phyloP scores from a whole-genome alignment of 106 monocot species.

The Acanthochlamys bracteata region DNA sequence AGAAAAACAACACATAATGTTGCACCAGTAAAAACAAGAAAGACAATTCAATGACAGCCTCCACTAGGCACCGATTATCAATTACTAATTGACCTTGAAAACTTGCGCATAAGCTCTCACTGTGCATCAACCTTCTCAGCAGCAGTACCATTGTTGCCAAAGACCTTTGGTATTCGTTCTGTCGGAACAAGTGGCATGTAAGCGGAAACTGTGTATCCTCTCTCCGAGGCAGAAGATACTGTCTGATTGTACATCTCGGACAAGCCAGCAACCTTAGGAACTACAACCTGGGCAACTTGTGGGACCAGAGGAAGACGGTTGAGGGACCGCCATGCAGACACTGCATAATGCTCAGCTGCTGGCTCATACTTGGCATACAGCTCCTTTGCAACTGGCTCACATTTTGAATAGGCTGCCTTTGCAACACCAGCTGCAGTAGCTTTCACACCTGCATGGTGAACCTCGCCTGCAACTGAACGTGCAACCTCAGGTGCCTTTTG shows the following conservation, averaged over 20 bases:
- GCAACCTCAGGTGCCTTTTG: slow-evolving; percentile 39
- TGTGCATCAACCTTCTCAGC: slow-evolving; percentile 1
- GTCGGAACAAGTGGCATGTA: slow-evolving; percentile 70
- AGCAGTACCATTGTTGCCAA: slow-evolving; percentile 1
- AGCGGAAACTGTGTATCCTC: slow-evolving; percentile 46
- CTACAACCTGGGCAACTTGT: slow-evolving; percentile 43
- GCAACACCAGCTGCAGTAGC: slow-evolving; percentile 39
- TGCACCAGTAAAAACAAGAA: too few relatives aligned
- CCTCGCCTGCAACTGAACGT: slow-evolving; percentile 35
- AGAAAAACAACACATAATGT: too few relatives aligned
- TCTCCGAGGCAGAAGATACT: slow-evolving; percentile 41
- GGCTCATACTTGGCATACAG: slow-evolving; percentile 61
- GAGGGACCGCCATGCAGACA: slow-evolving; percentile 59
- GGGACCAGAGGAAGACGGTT: slow-evolving; percentile 75
- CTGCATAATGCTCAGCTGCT: slow-evolving; percentile 56
- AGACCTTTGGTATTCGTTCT: slow-evolving; percentile 59
- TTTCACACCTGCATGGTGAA: slow-evolving; percentile 45
- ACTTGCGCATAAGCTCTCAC: not conserved
- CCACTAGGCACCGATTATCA: too few relatives aligned
- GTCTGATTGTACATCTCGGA: slow-evolving; percentile 63
- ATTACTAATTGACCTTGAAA: too few relatives aligned
- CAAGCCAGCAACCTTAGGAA: slow-evolving; percentile 59
- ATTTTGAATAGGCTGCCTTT: slow-evolving; percentile 26
- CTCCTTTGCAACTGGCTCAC: slow-evolving; percentile 31
- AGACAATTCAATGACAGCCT: too few relatives aligned